Evolutionary conservation across 768 basidiomycete species (phyloP).

Genomic region (Pleurotus djamor): DNA sequence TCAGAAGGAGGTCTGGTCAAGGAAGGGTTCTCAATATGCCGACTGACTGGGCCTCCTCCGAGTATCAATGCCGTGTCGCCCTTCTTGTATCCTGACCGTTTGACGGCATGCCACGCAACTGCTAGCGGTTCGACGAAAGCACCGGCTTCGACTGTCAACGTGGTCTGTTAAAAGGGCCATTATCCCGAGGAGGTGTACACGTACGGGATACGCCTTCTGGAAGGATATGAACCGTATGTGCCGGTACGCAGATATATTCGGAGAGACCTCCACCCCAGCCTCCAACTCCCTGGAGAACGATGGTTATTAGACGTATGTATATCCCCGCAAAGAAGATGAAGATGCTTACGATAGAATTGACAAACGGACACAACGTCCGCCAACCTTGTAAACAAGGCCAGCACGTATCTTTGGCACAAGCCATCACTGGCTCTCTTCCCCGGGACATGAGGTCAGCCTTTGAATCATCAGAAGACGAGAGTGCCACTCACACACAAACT

Average conservation of each 20-base stretch:
- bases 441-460: not conserved
- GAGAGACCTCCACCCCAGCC: conserved; percentile 42
- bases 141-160: conserved; percentile 40
- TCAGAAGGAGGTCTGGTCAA: not conserved
- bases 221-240: conserved; percentile 32
- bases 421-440: conserved; percentile 36
- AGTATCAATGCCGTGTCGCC: conserved; percentile 38
- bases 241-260: conserved; percentile 35
- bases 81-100: conserved; percentile 31
- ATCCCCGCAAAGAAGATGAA: not conserved
- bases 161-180: not conserved
- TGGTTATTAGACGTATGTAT: not conserved
- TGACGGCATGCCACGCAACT: conserved; percentile 44
- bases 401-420: conserved; percentile 32
- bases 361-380: conserved; percentile 29
- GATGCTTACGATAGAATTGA: conserved; percentile 32
- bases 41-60: conserved; percentile 43
- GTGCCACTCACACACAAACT: conserved; percentile 24
- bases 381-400: conserved; percentile 25
- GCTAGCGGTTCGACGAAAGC: conserved; percentile 46
- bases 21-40: not conserved
- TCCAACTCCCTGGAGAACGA: conserved; percentile 27
- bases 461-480: conserved; percentile 7
- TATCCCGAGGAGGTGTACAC: conserved; percentile 7
- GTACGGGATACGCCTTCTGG: conserved; percentile 34